These are phyloP conservation scores for Kodamaea leandrae DNA, from an alignment of 805 yeast species.

Conservation along the genomic window DNA sequence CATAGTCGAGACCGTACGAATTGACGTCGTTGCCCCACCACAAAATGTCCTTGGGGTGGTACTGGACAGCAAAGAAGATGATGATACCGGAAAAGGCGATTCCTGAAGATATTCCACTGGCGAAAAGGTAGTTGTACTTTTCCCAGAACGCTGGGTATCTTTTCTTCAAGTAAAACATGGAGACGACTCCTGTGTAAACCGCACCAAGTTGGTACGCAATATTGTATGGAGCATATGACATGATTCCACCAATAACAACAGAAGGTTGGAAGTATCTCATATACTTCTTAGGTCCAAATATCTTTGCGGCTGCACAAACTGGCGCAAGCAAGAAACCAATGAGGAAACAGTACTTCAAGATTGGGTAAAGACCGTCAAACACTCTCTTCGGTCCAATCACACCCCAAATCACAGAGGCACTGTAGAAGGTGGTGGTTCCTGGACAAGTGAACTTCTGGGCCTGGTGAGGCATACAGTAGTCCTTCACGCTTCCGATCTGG, in stretches of 20 bases:
- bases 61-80: constrained; percentile 38
- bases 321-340: constrained; percentile 30
- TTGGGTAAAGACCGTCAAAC: constrained; percentile 31
- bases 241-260: constrained; percentile 30
- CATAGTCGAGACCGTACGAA: constrained; percentile 36
- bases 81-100: constrained; percentile 34
- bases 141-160: constrained; percentile 33
- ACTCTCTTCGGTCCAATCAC: constrained; percentile 39
- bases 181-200: constrained; percentile 24
- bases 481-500: constrained; percentile 16
- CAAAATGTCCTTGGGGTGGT: constrained; percentile 25
- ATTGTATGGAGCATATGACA: constrained; percentile 34
- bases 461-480: constrained; percentile 20
- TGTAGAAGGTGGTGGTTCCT: constrained; percentile 37
- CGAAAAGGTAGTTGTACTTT: constrained; percentile 34
- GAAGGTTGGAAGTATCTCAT: constrained; percentile 35
- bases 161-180: constrained; percentile 30
- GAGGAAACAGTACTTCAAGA: constrained; percentile 33
- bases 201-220: constrained; percentile 30
- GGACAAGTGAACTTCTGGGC: constrained; percentile 32
- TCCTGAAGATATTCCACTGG: constrained; percentile 32
- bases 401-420: constrained; percentile 66
- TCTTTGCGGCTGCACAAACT: constrained; percentile 17
- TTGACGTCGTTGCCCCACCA: constrained; percentile 35
- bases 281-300: constrained; percentile 16